Evolutionary conservation across 2,329 filamentous ascomycete genomes (phyloP).

Genomic region (Hypoxylon sp.): DNA sequence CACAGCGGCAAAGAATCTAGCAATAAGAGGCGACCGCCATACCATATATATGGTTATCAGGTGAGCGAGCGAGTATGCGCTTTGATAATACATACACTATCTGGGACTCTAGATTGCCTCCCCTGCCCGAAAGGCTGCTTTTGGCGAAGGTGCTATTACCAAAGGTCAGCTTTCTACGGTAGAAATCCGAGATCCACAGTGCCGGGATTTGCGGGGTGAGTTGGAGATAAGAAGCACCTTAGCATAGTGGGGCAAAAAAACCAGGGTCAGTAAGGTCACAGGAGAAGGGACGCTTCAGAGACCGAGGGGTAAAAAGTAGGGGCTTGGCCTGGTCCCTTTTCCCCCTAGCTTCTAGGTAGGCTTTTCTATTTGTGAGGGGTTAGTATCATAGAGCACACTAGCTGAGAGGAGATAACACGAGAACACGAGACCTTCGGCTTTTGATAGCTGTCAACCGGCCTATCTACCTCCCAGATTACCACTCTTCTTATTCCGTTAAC

Average conservation of each 20-base stretch:
- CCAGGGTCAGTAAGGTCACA: conserved; percentile 17
- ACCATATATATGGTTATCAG: conserved; percentile 26
- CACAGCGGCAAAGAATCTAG: conserved; percentile 8
- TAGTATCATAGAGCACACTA: conserved; percentile 1
- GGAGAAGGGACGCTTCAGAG: conserved; percentile 25
- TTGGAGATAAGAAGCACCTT: conserved; percentile 30
- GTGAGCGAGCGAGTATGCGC: conserved; percentile 13
- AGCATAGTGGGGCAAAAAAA: neutral
- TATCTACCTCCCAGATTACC: conserved; percentile 3
- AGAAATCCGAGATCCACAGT: conserved; percentile 25
- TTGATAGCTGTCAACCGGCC: neutral
- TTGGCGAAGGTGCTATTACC: conserved; percentile 12
- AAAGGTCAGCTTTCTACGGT: conserved; percentile 7
- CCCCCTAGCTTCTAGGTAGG: neutral
- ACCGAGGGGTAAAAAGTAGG: conserved; percentile 6
- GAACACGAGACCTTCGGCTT: conserved; percentile 12
- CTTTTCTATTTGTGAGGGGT: conserved; percentile 18
- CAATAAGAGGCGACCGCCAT: conserved; percentile 24
- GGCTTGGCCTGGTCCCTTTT: conserved; percentile 17
- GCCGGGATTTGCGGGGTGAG: conserved; percentile 34
- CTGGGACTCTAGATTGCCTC: conserved; percentile 9
- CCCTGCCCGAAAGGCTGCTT: conserved; percentile 11
- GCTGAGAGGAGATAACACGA: conserved; percentile 10
- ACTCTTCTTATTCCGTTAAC: neutral
- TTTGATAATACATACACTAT: conserved; percentile 24